These are phyloP conservation scores for Conidiobolus incongruus DNA, from an alignment of 371 early-diverging fungal species.

Conservation along the genomic window DNA sequence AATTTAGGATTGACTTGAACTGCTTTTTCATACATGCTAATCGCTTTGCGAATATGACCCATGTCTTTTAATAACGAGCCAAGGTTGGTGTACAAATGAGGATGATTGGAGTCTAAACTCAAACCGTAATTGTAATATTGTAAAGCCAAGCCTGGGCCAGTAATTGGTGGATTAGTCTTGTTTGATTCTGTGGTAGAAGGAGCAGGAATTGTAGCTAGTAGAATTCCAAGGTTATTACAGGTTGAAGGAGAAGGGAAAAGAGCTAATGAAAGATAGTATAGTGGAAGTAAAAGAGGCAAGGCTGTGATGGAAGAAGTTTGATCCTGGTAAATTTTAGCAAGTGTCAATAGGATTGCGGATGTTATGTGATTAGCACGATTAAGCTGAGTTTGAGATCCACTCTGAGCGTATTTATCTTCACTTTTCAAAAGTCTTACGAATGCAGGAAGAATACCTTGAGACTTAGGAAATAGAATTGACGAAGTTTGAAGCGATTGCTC, in stretches of 20 bases:
- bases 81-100: constrained; percentile 74
- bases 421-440: constrained; percentile 12
- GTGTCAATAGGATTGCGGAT: constrained; percentile 48
- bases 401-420: constrained; percentile 8
- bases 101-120: constrained; percentile 56
- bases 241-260: constrained; percentile 68
- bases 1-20: constrained; percentile 67
- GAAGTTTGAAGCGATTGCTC: constrained; percentile 33
- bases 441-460: constrained; percentile 36
- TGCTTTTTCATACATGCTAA: constrained; percentile 72
- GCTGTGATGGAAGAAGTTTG: constrained; percentile 22
- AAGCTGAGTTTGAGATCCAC: constrained; percentile 7
- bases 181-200: constrained; percentile 21
- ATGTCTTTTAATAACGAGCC: constrained; percentile 73
- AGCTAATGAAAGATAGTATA: constrained; percentile 63
- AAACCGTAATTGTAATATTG: constrained; percentile 77
- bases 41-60: constrained; percentile 61
- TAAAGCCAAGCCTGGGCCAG: constrained; percentile 44
- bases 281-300: constrained; percentile 35
- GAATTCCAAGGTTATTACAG: constrained; percentile 73
- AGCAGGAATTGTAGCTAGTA: constrained; percentile 36
- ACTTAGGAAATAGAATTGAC: constrained; percentile 27
- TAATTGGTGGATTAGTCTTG: constrained; percentile 10
- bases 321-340: constrained; percentile 76
- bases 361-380: constrained; percentile 53